Evolutionary conservation across 139 green algal species (phyloP).

Genomic region (Micractinium sp.): DNA sequence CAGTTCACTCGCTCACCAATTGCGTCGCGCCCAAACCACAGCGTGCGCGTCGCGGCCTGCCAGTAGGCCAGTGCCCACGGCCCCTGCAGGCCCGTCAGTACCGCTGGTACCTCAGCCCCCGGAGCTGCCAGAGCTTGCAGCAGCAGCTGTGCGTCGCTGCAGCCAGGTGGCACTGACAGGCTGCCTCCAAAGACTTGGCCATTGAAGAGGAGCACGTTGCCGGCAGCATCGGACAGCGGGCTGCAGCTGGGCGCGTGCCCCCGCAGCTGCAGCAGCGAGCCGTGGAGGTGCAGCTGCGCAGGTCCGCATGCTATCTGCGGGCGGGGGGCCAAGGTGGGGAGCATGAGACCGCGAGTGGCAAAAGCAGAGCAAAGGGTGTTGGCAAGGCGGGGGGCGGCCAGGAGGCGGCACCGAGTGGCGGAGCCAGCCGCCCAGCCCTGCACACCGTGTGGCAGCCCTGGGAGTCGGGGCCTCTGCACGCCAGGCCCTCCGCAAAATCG

Average conservation of each 20-base stretch:
- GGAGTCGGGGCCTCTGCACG: constrained; percentile 5
- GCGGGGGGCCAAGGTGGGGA: not conserved
- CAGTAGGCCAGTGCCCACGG: constrained; percentile 88
- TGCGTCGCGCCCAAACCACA: constrained; percentile 83
- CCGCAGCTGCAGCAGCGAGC: constrained; percentile 80
- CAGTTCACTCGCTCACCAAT: constrained; percentile 52
- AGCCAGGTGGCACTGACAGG: constrained; percentile 44
- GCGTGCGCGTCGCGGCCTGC: constrained; percentile 49
- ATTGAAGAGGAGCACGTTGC: constrained; percentile 78
- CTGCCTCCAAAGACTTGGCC: constrained; percentile 75
- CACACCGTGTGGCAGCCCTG: not conserved
- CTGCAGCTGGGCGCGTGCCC: constrained; percentile 26
- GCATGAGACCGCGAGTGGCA: not conserved
- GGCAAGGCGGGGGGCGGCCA: not conserved
- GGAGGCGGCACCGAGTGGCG: not conserved
- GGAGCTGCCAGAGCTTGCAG: constrained; percentile 46
- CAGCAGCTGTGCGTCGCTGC: constrained; percentile 64
- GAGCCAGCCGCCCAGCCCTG: not conserved
- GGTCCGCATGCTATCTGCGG: not conserved
- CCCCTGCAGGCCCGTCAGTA: constrained; percentile 66
- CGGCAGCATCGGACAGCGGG: constrained; percentile 40
- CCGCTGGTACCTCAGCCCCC: not conserved
- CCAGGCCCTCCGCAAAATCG: constrained; percentile 3
- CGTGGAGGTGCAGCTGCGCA: constrained; percentile 15
- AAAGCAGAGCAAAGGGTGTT: not conserved